Evolutionary conservation across 345 rosid genomes (phyloP), one percentile per base, ranked within the genome.

Genomic region (Brassica cretica): DNA sequence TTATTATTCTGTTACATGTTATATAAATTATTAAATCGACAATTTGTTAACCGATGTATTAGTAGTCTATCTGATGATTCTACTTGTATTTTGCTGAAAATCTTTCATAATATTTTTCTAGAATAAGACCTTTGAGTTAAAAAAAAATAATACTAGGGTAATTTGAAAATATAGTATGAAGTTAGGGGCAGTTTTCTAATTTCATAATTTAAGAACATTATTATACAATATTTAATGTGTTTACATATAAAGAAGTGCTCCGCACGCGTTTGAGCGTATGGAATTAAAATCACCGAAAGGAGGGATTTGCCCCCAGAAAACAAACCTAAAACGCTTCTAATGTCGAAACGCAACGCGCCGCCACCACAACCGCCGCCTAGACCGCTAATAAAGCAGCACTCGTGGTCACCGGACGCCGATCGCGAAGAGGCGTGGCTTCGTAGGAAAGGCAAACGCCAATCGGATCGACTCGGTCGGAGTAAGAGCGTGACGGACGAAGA

Each of bases 351-450:
- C 3, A 80, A 32, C 9, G 81, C 86, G 4, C 73, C 70, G 8
- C 82, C 24, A 0, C 35, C 60, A 3, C 75, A 76, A 55, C 83
- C 76, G 16, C 76, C 46, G 30, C 82, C 83, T 6, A 72, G 72
- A 72, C 82, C 82, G 16, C 80, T 94, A 7, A 46, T 68, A 74
- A 91, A 89, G 81, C 93, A 87, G 68, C 81, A 68, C 11, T 92
- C 98, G 0, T 88, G 98, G 98, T 89, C 98, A 0, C 93, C 97
- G 5, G 97, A 94, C 73, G 71, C 76, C 0, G 83, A 80, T 44
- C 85, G 97, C 4, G 97, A 94, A 46, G 94, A 90, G 75, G 88
- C 89, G 30, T 94, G 98, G 98, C 85, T 68, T 29, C 72, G 91
- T 29, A 81, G 84, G 53, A 87, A 87, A 64, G 86, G 72, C 1